Evolutionary conservation across 352 stramenopile genomes (phyloP), one percentile per base, ranked within the genome.

Genomic region (Phytophthora cajani): DNA sequence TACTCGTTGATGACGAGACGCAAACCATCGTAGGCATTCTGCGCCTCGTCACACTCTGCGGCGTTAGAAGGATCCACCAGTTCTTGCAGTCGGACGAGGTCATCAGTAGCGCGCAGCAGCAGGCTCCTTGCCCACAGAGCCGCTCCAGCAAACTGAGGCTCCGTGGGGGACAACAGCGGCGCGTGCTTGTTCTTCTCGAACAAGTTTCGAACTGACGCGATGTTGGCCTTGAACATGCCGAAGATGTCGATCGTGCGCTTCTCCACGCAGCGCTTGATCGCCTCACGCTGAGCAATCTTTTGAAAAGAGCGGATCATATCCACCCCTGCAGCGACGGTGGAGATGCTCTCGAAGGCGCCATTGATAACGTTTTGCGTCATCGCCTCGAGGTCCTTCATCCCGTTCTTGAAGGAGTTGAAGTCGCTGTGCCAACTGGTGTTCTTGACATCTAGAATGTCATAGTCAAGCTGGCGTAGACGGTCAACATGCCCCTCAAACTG

Each of bases 361-460:
- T 98, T 98, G 67, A 99, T 98, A 5, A 99, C 91, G 57, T 99
- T 99, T 49, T 95, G 88, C 2, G 95, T 98, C 94, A 98, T 98
- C 0, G 95, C 95, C 60, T 99, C 96, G 3, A 99, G 77, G 64
- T 99, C 96, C 71, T 98, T 99, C 74, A 99, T 94, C 21, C 90
- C 92, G 62, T 97, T 98, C 77, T 98, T 98, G 74, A 99, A 98
- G 5, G 82, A 79, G 60, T 98, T 98, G 62, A 98, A 99, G 77
- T 99, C 94, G 53, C 94, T 92, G 62, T 99, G 96, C 96, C 96
- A 99, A 61, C 90, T 91, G 3, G 89, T 97, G 42, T 95, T 97
- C 58, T 98, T 98, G 36, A 99, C 95, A 57, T 99, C 95, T 2
- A 99, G 72, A 32, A 99, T 96, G 36, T 98, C 87, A 71, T 98